These are phyloP conservation scores for Thielaviopsis musarum DNA, from an alignment of 2,329 filamentous ascomycete genomes.

Conservation along the genomic window DNA sequence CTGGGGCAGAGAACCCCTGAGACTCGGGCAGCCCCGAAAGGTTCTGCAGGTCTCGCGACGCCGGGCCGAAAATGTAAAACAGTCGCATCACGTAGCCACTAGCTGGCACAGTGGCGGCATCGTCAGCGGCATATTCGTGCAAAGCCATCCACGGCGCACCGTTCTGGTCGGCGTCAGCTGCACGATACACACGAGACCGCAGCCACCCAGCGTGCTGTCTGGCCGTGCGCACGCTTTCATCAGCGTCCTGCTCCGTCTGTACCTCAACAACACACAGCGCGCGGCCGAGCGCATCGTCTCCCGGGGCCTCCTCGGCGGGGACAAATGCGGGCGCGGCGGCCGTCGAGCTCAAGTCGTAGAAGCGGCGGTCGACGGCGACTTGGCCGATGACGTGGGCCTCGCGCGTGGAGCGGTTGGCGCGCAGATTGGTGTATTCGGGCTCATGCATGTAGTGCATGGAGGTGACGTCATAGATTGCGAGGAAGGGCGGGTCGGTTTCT, in stretches of 20 bases:
- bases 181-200: conserved; percentile 53
- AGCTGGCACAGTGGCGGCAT: conserved; percentile 41
- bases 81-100: conserved; percentile 48
- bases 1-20: conserved; percentile 33
- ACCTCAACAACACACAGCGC: conserved; percentile 46
- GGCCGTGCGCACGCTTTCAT: conserved; percentile 48
- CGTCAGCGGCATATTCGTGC: conserved; percentile 55
- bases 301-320: conserved; percentile 41
- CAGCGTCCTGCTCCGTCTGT: conserved; percentile 33
- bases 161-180: conserved; percentile 40
- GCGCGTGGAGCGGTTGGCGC: conserved; percentile 36
- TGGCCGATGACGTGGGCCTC: conserved; percentile 38
- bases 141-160: conserved; percentile 42
- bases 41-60: conserved; percentile 47
- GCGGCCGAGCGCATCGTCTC: conserved; percentile 40
- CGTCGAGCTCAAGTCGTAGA: conserved; percentile 50
- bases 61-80: conserved; percentile 67
- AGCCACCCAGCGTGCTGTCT: conserved; percentile 48
- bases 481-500: conserved; percentile 40
- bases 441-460: conserved; percentile 55
- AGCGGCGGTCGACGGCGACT: conserved; percentile 48
- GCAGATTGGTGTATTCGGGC: conserved; percentile 50
- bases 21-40: conserved; percentile 33
- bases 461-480: conserved; percentile 68
- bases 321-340: conserved; percentile 38